A percentile compares a stretch with the other conserved stretches of the same genome.
These are phyloP conservation scores for Diaporthe citri DNA, from an alignment of 2,329 filamentous ascomycete genomes.

Conservation along the genomic window DNA sequence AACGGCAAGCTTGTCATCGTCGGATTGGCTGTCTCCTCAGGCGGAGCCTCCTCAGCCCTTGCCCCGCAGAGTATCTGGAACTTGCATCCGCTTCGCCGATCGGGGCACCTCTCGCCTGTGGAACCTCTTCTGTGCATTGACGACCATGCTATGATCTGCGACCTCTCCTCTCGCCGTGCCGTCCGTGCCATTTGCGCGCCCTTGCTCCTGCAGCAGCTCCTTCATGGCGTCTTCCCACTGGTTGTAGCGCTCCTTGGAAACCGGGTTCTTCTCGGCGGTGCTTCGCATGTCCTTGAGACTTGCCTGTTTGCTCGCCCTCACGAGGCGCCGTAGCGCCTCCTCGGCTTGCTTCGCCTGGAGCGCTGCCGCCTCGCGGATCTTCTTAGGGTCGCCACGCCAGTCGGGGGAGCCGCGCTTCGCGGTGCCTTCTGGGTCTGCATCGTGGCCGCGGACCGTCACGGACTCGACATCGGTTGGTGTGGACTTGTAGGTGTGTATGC, in stretches of 20 bases:
- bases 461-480: conserved; percentile 61
- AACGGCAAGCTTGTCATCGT: not conserved
- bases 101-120: conserved; percentile 66
- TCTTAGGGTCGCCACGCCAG: conserved; percentile 64
- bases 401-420: conserved; percentile 43
- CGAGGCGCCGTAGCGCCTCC: conserved; percentile 69
- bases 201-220: conserved; percentile 59
- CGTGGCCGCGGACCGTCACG: conserved; percentile 47
- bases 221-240: conserved; percentile 74
- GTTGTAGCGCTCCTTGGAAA: conserved; percentile 67
- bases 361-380: conserved; percentile 70
- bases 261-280: conserved; percentile 64
- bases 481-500: conserved; percentile 73
- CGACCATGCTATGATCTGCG: conserved; percentile 74
- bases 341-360: conserved; percentile 72
- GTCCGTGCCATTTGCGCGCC: conserved; percentile 38
- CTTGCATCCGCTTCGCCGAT: conserved; percentile 53
- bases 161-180: conserved; percentile 57
- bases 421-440: conserved; percentile 42
- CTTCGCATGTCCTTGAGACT: conserved; percentile 74
- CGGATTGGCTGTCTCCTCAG: not conserved
- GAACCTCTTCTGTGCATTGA: conserved; percentile 68
- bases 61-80: conserved; percentile 44
- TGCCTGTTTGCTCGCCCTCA: conserved; percentile 73
- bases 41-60: conserved; percentile 39